A percentile compares a stretch with the other conserved stretches of the same genome.
These are phyloP conservation scores for Ascochyta pisi DNA, from an alignment of 2,329 filamentous ascomycete species.

Conservation along the genomic window DNA sequence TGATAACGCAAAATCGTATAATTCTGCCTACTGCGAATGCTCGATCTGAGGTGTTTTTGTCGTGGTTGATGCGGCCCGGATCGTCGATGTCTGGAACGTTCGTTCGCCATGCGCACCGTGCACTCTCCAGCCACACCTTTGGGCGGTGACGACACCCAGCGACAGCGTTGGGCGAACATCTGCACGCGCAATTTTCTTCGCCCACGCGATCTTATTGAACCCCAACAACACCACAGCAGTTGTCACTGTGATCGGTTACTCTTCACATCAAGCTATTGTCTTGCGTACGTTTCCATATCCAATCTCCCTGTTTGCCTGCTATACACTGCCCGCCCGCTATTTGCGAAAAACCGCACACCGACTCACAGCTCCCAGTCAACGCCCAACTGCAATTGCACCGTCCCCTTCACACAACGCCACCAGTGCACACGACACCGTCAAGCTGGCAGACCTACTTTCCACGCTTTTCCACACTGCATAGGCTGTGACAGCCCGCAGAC, in stretches of 20 bases:
- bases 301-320: neutral
- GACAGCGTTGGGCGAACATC: slow-evolving; percentile 11
- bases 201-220: slow-evolving; percentile 8
- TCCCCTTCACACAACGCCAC: slow-evolving; percentile 13
- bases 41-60: slow-evolving; percentile 1
- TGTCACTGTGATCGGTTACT: neutral
- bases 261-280: neutral
- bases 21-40: neutral
- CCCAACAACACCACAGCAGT: slow-evolving; percentile 8
- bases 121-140: slow-evolving; percentile 12
- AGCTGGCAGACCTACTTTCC: slow-evolving; percentile 41
- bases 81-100: slow-evolving; percentile 14
- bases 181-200: slow-evolving; percentile 10
- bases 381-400: slow-evolving; percentile 30
- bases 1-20: neutral
- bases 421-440: slow-evolving; percentile 28
- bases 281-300: slow-evolving; percentile 3
- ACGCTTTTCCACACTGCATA: slow-evolving; percentile 37
- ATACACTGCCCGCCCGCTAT: slow-evolving; percentile 6
- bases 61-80: slow-evolving; percentile 4
- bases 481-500: slow-evolving; percentile 49
- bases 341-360: slow-evolving; percentile 5
- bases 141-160: slow-evolving; percentile 12
- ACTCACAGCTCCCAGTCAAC: slow-evolving; percentile 22
- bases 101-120: neutral